Base-by-base conservation (phyloP, 768 basidiomycete genomes). In the Mycena maculata region DNA sequence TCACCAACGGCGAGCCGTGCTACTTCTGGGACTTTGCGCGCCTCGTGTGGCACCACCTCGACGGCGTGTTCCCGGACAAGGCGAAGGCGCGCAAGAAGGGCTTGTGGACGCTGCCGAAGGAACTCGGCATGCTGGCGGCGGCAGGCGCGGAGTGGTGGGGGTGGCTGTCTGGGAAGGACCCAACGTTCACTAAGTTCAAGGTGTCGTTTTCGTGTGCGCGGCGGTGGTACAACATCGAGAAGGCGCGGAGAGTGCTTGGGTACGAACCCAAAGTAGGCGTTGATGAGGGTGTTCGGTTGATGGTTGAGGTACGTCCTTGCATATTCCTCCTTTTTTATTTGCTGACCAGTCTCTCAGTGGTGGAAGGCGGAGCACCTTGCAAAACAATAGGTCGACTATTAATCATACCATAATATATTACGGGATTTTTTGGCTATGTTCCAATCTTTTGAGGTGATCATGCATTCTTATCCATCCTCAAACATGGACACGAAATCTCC, bases 21-120 rank as follows among this genome's bases (percentile, higher is more conserved):
- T 94, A 94, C 79, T 98, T 98, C 83, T 99, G 97, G 97, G 96
- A 98, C 80, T 90, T 97, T 74, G 85, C 90, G 31, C 87, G 94
- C 8, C 79, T 86, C 3, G 79, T 98, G n/a, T 99, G 94, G 95
- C 80, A 84, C 30, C 83, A 85, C 23, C 84, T 93, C 60, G 88
- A 89, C 75, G 81, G 83, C 52, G 81, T 85, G 54, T 89, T 90
- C 74, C 84, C 88, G 18, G 88, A 86, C 8, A 82, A 82, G 69
- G 85, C 86, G 72, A 76, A 79, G 23, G 55, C 72, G 74, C 75
- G 60, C 63, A 81, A 79, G 66, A 78, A 76, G 38, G 69, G 71
- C 33, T 49, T 77, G 16, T 82, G 83, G 72, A 79, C 84, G 55
- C 80, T 98, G 63, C 86, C 92, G 1, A 86, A 84, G 67, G 23